These are phyloP conservation scores for Sordariomycetes sp. DNA, from an alignment of 2,329 filamentous ascomycete genomes.

Conservation along the genomic window DNA sequence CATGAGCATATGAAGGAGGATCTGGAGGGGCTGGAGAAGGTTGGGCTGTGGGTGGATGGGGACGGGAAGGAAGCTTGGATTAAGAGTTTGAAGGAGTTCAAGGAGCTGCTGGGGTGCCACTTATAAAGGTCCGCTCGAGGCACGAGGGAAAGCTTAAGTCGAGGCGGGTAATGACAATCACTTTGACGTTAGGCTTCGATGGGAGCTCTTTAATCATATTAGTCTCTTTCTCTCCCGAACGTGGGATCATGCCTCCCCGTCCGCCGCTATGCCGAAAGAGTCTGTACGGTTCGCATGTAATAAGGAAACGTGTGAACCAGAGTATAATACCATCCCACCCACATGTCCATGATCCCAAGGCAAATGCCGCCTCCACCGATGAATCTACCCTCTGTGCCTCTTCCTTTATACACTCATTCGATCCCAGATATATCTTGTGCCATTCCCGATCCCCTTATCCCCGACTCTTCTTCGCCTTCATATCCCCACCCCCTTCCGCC, in stretches of 20 bases:
- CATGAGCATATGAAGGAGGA: conserved; percentile 38
- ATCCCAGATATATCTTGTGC: neutral
- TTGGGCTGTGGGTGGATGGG: conserved; percentile 30
- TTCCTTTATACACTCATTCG: neutral
- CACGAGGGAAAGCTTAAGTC: neutral
- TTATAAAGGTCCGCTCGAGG: neutral
- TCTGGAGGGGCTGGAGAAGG: conserved; percentile 27
- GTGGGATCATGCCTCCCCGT: neutral
- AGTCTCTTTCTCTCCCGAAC: neutral
- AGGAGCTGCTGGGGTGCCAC: conserved; percentile 10
- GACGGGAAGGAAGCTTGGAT: conserved; percentile 37
- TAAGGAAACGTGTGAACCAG: neutral
- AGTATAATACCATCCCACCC: neutral
- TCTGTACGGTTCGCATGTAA: neutral
- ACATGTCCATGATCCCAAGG: neutral
- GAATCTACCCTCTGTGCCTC: neutral
- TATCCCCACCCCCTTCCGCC: conserved; percentile 2
- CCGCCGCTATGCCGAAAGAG: neutral
- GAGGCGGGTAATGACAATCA: neutral
- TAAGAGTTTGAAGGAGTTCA: conserved; percentile 35
- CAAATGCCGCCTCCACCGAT: neutral
- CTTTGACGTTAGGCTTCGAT: neutral
- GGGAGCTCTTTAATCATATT: neutral
- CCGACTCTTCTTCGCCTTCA: conserved; percentile 2
- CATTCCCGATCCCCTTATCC: neutral